Percentiles rank a stretch among this genome's conserved stretches.
Conservation (phyloP, 2,329 filamentous ascomycete species). For the Volutella citrinella region DNA sequence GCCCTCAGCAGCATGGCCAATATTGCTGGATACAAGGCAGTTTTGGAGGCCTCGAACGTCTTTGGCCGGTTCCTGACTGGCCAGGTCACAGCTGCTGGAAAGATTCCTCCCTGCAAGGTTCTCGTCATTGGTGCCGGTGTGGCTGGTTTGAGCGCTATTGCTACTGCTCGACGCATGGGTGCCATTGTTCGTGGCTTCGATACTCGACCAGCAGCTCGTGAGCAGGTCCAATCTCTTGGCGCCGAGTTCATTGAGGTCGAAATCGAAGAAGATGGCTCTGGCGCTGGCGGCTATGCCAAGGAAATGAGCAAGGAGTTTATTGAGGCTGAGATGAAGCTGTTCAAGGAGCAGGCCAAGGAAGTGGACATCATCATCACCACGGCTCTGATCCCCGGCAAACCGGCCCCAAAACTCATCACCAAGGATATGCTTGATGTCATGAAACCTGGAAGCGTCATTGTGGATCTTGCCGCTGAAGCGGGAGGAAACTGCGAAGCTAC, state of each 20-base stretch:
- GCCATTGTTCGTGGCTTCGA: slow-evolving; percentile 90
- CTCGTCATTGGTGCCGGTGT: slow-evolving; percentile 89
- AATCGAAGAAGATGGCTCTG: slow-evolving; percentile 78
- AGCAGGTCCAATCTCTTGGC: slow-evolving; percentile 86
- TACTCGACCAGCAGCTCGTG: slow-evolving; percentile 80
- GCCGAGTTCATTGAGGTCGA: slow-evolving; percentile 89
- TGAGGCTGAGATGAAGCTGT: slow-evolving; percentile 89
- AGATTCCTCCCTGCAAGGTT: slow-evolving; percentile 88
- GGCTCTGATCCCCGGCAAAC: slow-evolving; percentile 81
- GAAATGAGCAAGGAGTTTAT: slow-evolving; percentile 95
- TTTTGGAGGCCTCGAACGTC: slow-evolving; percentile 83
- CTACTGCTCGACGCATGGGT: slow-evolving; percentile 79
- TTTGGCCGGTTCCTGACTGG: slow-evolving; percentile 87
- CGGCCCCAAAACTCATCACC: slow-evolving; percentile 80
- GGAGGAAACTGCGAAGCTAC: slow-evolving; percentile 88
- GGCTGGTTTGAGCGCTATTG: slow-evolving; percentile 84
- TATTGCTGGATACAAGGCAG: slow-evolving; percentile 90
- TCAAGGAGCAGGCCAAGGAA: slow-evolving; percentile 80
- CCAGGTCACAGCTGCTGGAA: slow-evolving; percentile 84
- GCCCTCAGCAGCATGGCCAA: slow-evolving; percentile 92
- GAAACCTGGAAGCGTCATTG: slow-evolving; percentile 86
- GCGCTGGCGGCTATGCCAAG: slow-evolving; percentile 84
- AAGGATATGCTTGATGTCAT: slow-evolving; percentile 77
- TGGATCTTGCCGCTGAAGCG: slow-evolving; percentile 83
- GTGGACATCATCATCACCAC: slow-evolving; percentile 93